These are phyloP conservation scores for Paramecium tetraurelia DNA, from an alignment of 73 alveolate genomes.

Conservation along the genomic window DNA sequence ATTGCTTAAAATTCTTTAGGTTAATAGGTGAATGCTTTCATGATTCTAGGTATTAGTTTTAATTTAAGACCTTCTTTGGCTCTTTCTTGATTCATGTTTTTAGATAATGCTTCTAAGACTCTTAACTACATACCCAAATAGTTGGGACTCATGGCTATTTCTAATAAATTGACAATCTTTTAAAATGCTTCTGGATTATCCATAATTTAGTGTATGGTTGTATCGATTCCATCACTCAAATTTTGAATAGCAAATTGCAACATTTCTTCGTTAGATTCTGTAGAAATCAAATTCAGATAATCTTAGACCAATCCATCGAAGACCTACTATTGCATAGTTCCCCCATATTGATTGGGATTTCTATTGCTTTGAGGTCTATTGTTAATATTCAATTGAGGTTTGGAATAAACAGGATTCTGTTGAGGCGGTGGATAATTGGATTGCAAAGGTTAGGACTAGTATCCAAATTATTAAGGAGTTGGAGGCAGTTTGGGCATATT, in stretches of 20 bases:
- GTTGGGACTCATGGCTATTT: conserved; percentile 70
- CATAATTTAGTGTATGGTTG: conserved; percentile 68
- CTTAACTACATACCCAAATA: conserved; percentile 63
- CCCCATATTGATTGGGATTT: neutral
- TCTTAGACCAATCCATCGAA: conserved; percentile 67
- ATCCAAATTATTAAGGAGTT: neutral
- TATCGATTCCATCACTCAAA: conserved; percentile 72
- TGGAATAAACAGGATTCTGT: neutral
- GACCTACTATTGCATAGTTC: neutral
- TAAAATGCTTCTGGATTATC: conserved; percentile 69
- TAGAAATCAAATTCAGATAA: conserved; percentile 73
- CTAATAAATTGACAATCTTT: conserved; percentile 66
- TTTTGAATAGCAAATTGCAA: conserved; percentile 75
- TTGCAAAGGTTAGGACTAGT: neutral
- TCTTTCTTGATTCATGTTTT: conserved; percentile 72
- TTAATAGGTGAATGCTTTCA: conserved; percentile 70
- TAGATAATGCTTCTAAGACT: conserved; percentile 67
- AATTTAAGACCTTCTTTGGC: conserved; percentile 70
- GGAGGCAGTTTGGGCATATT: neutral
- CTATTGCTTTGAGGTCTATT: neutral
- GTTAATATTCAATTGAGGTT: neutral
- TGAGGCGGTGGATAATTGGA: neutral
- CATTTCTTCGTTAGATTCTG: conserved; percentile 76
- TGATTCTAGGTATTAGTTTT: conserved; percentile 70
- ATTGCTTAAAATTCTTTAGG: conserved; percentile 67